Percentiles rank a stretch among this genome's conserved stretches.
Evolutionary conservation across 1,284 basidiomycete species (phyloP).

Genomic region (Athelia psychrophila): DNA sequence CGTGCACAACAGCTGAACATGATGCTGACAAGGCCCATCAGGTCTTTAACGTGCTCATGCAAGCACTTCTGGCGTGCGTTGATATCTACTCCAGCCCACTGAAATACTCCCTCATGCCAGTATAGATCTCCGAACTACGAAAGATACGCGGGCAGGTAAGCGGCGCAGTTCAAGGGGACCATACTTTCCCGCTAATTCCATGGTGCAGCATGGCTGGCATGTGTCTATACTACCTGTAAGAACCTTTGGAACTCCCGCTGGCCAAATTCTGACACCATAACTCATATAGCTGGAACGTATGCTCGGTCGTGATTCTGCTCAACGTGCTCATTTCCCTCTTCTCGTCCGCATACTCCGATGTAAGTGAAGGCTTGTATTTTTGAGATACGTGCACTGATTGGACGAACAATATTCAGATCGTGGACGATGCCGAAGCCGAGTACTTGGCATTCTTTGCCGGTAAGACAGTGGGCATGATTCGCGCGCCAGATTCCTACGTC

Average conservation of each 20-base stretch:
- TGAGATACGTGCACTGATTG: constrained; percentile 4
- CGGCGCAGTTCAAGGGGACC: constrained; percentile 4
- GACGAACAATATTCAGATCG: constrained; percentile 33
- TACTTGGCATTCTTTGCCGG: constrained; percentile 87
- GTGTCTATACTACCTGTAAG: constrained; percentile 79
- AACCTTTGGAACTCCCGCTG: constrained; percentile 1
- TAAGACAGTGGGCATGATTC: constrained; percentile 80
- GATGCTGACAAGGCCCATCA: constrained; percentile 19
- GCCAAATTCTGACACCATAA: background rate
- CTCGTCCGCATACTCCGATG: constrained; percentile 85
- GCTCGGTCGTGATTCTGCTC: constrained; percentile 84
- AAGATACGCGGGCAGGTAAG: constrained; percentile 54
- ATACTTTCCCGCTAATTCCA: constrained; percentile 11
- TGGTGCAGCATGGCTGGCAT: constrained; percentile 61
- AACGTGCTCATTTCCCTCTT: constrained; percentile 96
- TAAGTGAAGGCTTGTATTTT: constrained; percentile 37
- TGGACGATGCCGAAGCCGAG: constrained; percentile 69
- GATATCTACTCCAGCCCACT: too few species aligned
- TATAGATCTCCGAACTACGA: constrained; percentile 78
- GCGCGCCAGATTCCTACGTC: constrained; percentile 79
- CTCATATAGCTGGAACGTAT: constrained; percentile 72
- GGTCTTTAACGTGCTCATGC: constrained; percentile 76
- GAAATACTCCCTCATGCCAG: constrained; percentile 4
- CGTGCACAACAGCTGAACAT: background rate
- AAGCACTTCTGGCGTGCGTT: constrained; percentile 76